A percentile compares a stretch with the other conserved stretches of the same genome.
These are phyloP conservation scores for Gnomoniopsis sp. DNA, from an alignment of 2,329 filamentous ascomycete genomes.

Conservation along the genomic window DNA sequence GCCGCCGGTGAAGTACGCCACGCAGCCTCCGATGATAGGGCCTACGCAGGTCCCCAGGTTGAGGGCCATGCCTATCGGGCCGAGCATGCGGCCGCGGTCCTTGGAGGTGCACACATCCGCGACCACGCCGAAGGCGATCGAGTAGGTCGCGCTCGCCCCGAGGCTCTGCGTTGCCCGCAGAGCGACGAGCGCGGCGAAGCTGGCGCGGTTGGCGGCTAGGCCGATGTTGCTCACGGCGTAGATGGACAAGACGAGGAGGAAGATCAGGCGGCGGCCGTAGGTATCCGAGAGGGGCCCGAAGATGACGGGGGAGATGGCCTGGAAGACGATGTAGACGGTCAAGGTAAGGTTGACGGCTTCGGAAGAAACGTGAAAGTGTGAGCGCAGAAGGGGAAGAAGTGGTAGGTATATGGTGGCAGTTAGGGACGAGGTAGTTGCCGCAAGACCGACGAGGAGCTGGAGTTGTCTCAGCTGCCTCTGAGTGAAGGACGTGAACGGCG, in stretches of 20 bases:
- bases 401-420: slow-evolving; percentile 43
- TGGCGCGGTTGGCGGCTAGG: slow-evolving; percentile 45
- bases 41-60: slow-evolving; percentile 37
- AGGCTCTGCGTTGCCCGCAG: slow-evolving; percentile 56
- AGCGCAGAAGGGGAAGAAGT: slow-evolving; percentile 29
- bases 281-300: slow-evolving; percentile 56
- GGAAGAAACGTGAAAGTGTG: slow-evolving; percentile 26
- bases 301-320: slow-evolving; percentile 53
- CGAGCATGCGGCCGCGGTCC: slow-evolving; percentile 67
- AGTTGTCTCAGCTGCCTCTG: too few relatives aligned
- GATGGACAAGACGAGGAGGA: slow-evolving; percentile 50
- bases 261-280: slow-evolving; percentile 52
- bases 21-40: slow-evolving; percentile 16
- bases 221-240: slow-evolving; percentile 53
- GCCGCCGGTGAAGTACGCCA: slow-evolving; percentile 33
- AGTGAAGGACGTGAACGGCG: too few relatives aligned
- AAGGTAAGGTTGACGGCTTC: slow-evolving; percentile 38
- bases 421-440: too few relatives aligned
- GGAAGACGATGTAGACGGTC: slow-evolving; percentile 57
- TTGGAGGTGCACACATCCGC: slow-evolving; percentile 62
- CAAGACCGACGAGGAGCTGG: too few relatives aligned
- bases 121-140: slow-evolving; percentile 64
- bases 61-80: slow-evolving; percentile 51
- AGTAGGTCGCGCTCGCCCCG: slow-evolving; percentile 60
- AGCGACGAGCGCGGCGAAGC: slow-evolving; percentile 51